phyloP scores from a whole-genome alignment of 164 flowering plant genomes.

The Stephania cephalantha region DNA sequence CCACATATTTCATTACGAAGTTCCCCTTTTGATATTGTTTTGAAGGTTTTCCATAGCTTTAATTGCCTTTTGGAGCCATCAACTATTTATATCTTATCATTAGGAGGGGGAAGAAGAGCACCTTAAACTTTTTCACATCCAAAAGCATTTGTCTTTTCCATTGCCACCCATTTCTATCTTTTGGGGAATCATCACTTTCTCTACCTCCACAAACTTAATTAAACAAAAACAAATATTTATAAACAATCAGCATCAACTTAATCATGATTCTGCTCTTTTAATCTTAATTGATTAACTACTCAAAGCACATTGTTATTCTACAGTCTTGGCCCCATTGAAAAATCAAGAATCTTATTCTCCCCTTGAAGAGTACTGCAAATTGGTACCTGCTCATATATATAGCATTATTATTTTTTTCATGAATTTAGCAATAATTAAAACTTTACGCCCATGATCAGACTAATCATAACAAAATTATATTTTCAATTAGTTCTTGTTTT shows the following conservation, averaged over 20 bases:
- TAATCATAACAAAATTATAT: neutral
- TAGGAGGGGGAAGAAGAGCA: conserved; percentile 3
- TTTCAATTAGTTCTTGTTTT: neutral
- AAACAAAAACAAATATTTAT: neutral
- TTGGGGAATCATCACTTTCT: conserved; percentile 2
- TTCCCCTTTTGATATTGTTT: neutral
- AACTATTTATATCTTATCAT: conserved; percentile 2
- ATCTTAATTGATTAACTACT: neutral
- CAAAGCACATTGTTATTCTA: neutral
- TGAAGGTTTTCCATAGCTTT: neutral
- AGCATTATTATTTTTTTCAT: too few species aligned
- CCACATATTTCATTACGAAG: neutral
- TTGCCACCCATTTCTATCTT: conserved; percentile 4
- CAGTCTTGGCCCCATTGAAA: neutral
- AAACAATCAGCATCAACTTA: neutral
- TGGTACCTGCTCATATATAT: neutral
- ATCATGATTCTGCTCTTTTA: neutral
- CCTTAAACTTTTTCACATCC: conserved; percentile 3
- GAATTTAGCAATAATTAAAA: too few species aligned
- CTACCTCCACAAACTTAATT: neutral
- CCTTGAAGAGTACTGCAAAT: neutral
- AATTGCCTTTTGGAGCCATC: neutral
- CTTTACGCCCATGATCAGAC: too few species aligned
- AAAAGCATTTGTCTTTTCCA: conserved; percentile 3
- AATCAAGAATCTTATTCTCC: neutral